Conservation (phyloP, 2,329 filamentous ascomycete genomes). For the Epichloe hybrida region DNA sequence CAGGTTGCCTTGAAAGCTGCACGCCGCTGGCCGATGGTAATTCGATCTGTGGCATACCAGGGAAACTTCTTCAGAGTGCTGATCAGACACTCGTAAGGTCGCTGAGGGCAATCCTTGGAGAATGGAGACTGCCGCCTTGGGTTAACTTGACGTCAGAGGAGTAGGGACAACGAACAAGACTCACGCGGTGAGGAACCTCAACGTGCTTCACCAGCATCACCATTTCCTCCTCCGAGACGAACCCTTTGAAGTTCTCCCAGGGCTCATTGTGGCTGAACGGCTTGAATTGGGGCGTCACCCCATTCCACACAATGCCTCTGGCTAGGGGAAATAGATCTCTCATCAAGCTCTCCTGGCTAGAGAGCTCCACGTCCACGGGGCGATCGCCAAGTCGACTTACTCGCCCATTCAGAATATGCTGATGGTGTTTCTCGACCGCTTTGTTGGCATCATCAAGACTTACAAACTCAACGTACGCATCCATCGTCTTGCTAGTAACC, state of each 20-base stretch:
- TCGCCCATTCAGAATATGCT: slow-evolving; percentile 25
- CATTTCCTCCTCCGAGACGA: slow-evolving; percentile 49
- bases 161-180: slow-evolving; percentile 15
- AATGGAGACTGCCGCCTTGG: slow-evolving; percentile 37
- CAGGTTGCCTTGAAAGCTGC: slow-evolving; percentile 37
- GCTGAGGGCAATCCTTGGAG: slow-evolving; percentile 46
- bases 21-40: slow-evolving; percentile 44
- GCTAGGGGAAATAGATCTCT: slow-evolving; percentile 45
- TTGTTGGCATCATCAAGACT: slow-evolving; percentile 38
- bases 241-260: slow-evolving; percentile 44
- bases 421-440: slow-evolving; percentile 35
- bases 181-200: slow-evolving; percentile 47
- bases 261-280: slow-evolving; percentile 22
- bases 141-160: background rate
- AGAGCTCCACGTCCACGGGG: slow-evolving; percentile 41
- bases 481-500: slow-evolving; percentile 47
- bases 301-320: slow-evolving; percentile 41
- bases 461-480: slow-evolving; percentile 46
- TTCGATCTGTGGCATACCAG: slow-evolving; percentile 42
- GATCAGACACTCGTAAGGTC: slow-evolving; percentile 52
- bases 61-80: slow-evolving; percentile 50
- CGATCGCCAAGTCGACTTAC: slow-evolving; percentile 41
- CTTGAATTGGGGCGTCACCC: slow-evolving; percentile 27
- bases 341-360: slow-evolving; percentile 44
- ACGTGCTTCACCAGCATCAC: slow-evolving; percentile 50